Conservation (phyloP, 371 early-diverging fungal species). For the Mucor plumbeus region DNA sequence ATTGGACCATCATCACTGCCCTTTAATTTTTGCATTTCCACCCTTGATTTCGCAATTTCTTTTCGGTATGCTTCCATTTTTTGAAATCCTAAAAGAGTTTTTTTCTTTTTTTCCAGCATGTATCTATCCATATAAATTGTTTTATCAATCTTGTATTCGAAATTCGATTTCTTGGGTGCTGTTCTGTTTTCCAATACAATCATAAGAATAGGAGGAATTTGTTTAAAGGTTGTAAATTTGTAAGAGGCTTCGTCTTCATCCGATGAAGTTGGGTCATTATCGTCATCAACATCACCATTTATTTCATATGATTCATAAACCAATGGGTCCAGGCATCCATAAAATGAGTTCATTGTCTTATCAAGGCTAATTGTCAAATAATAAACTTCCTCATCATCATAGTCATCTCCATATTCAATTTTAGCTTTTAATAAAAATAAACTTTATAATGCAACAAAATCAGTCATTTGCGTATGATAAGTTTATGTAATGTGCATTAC, state of each 20-base stretch:
- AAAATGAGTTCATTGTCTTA: constrained; percentile 30
- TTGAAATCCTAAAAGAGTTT: constrained; percentile 27
- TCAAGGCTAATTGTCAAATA: constrained; percentile 31
- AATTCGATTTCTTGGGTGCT: background rate
- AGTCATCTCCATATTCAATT: constrained; percentile 27
- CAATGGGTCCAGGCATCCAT: constrained; percentile 48
- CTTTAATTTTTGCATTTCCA: constrained; percentile 20
- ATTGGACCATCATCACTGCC: background rate
- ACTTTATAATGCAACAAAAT: constrained; percentile 7
- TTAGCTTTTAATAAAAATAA: constrained; percentile 30
- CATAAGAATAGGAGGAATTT: constrained; percentile 43
- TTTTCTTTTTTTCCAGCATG: constrained; percentile 35
- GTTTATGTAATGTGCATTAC: constrained; percentile 6
- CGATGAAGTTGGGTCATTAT: constrained; percentile 1
- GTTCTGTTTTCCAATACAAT: constrained; percentile 37
- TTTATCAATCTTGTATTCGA: constrained; percentile 31
- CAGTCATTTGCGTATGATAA: background rate
- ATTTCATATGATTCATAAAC: constrained; percentile 35
- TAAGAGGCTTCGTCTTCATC: constrained; percentile 4
- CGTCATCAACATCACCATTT: background rate
- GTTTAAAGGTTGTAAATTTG: constrained; percentile 43
- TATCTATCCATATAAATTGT: constrained; percentile 53
- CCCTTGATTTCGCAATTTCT: constrained; percentile 22
- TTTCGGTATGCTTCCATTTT: constrained; percentile 30
- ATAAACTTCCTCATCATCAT: constrained; percentile 34